Base-by-base conservation (phyloP, 805 yeast genomes). In the Sungouiozyma intestinalis region DNA sequence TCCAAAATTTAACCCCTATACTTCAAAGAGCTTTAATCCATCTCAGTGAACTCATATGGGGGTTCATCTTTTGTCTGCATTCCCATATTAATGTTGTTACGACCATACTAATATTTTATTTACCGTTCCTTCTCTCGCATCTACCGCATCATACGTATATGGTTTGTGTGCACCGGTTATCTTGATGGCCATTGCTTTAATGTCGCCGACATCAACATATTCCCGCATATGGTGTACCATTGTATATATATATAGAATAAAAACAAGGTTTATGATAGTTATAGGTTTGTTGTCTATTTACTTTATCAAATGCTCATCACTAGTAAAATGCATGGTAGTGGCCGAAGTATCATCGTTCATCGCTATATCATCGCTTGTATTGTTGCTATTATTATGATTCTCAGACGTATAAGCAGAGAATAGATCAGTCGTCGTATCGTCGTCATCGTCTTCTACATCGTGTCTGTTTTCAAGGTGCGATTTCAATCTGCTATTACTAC, bases 11-110 rank as follows among this genome's bases (percentile, higher is more conserved):
- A 79, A 79, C 55, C 85, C 85, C 4, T 78, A 79, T 55, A 77
- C 83, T 2, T 77, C 84, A 1, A 63, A 74, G 36, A 71, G 77
- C 18, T 79, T 79, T 52, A 73, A 77, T 29, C 85, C 85, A 36
- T 57, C 63, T 39, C 51, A 54, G 19, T 44, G 33, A 24, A n/a
- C 19, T n/a, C 9, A 24, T 8, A 31, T 13, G 7, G 17, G 20
- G 17, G 11, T 20, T 38, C 35, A 38, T 18, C 16, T 3, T 4
- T 31, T 39, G 17, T 24, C 7, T 33, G 14, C 17, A 13, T 32
- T n/a, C 14, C 35, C 4, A n/a, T 17, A 13, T 19, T 40, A 15
- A 8, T 39, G 13, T 37, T 19, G 31, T 27, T 39, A 42, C 3
- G 20, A 38, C 33, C 19, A 24, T 35, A 36, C 24, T 13, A 15